Evolutionary conservation across 192 early-diverging fungal species (phyloP).

Genomic region (Mortierella hygrophila): DNA sequence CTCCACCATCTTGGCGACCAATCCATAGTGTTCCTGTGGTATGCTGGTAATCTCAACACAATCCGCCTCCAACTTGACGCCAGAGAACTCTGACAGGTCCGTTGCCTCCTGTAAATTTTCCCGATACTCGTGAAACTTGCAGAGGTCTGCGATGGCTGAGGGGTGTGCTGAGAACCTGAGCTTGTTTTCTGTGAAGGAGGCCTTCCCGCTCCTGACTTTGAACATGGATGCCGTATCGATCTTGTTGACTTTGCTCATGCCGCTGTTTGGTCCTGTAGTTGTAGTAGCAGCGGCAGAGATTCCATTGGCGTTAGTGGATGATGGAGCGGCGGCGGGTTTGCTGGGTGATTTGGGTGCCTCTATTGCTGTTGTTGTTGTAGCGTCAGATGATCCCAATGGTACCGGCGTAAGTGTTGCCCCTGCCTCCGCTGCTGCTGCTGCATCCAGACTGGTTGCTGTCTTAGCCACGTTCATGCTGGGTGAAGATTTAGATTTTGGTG

Average conservation of each 20-base stretch:
- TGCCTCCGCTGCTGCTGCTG: background rate
- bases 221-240: constrained; percentile 47
- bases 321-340: background rate
- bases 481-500: constrained; percentile 5
- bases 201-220: constrained; percentile 47
- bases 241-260: constrained; percentile 39
- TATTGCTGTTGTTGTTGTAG: background rate
- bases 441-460: background rate
- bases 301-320: background rate
- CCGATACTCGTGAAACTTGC: constrained; percentile 45
- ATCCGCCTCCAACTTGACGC: background rate
- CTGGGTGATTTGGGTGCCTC: constrained; percentile 13
- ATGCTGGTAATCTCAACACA: constrained; percentile 37
- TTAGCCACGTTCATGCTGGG: background rate
- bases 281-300: background rate
- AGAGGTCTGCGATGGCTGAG: constrained; percentile 37
- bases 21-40: constrained; percentile 29
- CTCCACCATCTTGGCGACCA: constrained; percentile 46
- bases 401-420: background rate
- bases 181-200: constrained; percentile 44
- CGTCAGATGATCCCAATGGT: background rate
- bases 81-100: constrained; percentile 11
- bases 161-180: constrained; percentile 46
- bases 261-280: background rate
- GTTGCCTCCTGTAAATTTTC: constrained; percentile 26